Evolutionary conservation across 1,139 yeast species (phyloP).

Genomic region (Sugiyamaella xylanicola): DNA sequence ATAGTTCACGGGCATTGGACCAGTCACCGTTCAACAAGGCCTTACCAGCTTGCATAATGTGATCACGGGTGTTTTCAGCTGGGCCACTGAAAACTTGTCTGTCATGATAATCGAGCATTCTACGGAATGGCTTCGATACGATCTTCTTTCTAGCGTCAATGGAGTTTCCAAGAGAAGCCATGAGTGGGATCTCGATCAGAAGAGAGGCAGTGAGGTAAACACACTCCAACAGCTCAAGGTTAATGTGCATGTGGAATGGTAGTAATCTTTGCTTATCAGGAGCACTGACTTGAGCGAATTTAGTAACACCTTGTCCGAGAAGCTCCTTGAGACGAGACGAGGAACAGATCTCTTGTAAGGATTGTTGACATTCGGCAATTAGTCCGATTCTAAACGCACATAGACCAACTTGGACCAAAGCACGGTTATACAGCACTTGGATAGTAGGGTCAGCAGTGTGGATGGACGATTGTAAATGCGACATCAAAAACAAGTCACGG

Average conservation of each 20-base stretch:
- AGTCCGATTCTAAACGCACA: constrained; percentile 93
- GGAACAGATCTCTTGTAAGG: constrained; percentile 84
- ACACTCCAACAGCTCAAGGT: constrained; percentile 91
- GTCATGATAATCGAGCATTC: constrained; percentile 89
- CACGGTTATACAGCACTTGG: constrained; percentile 93
- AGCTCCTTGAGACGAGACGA: constrained; percentile 88
- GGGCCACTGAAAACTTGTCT: constrained; percentile 97
- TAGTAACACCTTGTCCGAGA: constrained; percentile 87
- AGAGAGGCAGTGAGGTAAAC: constrained; percentile 89
- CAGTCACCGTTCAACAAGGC: constrained; percentile 90
- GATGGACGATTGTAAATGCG: constrained; percentile 80
- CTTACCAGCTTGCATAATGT: constrained; percentile 89
- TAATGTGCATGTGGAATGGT: constrained; percentile 98
- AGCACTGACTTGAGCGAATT: constrained; percentile 58
- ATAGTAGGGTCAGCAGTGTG: constrained; percentile 81
- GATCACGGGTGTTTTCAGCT: constrained; percentile 95
- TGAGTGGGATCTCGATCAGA: constrained; percentile 87
- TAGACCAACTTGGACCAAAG: constrained; percentile 92
- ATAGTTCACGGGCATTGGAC: constrained; percentile 71
- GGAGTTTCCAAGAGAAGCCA: constrained; percentile 59
- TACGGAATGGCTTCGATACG: constrained; percentile 81
- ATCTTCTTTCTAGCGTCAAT: constrained; percentile 65
- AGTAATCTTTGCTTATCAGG: constrained; percentile 80
- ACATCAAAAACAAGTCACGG: constrained; percentile 80
- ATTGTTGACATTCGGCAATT: constrained; percentile 83